These are phyloP conservation scores for Candida sp. DNA, from an alignment of 1,139 yeast genomes.

Conservation along the genomic window DNA sequence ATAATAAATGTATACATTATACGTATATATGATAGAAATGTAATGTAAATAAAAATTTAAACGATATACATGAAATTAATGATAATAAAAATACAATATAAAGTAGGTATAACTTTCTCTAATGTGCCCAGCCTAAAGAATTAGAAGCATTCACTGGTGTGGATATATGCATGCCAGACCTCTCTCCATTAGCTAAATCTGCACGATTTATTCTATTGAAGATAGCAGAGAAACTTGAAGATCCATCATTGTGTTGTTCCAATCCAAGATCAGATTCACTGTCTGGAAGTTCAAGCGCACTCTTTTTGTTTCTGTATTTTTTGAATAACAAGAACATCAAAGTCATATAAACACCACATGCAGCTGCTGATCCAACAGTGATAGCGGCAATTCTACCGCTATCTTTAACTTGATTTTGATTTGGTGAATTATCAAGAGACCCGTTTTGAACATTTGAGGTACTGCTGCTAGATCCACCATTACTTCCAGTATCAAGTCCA, in stretches of 20 bases:
- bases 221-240: constrained; percentile 27
- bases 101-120: constrained; percentile 1
- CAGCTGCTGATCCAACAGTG: constrained; percentile 66
- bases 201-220: constrained; percentile 27
- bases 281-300: constrained; percentile 40
- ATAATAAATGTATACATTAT: neutral
- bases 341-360: constrained; percentile 55
- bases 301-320: constrained; percentile 30
- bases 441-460: constrained; percentile 26
- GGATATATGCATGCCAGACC: constrained; percentile 28
- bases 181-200: constrained; percentile 12
- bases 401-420: constrained; percentile 15
- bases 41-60: neutral
- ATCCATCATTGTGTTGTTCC: constrained; percentile 13
- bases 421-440: constrained; percentile 36
- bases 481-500: constrained; percentile 36
- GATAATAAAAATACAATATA: constrained; percentile 1
- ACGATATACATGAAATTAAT: neutral
- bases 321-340: constrained; percentile 45
- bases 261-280: constrained; percentile 36
- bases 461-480: constrained; percentile 10
- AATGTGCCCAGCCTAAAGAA: constrained; percentile 43
- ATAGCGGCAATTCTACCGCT: constrained; percentile 53
- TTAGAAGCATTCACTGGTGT: constrained; percentile 46
- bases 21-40: neutral